Base-by-base conservation (phyloP, 352 stramenopile genomes). In the Globisporangium perplexum region DNA sequence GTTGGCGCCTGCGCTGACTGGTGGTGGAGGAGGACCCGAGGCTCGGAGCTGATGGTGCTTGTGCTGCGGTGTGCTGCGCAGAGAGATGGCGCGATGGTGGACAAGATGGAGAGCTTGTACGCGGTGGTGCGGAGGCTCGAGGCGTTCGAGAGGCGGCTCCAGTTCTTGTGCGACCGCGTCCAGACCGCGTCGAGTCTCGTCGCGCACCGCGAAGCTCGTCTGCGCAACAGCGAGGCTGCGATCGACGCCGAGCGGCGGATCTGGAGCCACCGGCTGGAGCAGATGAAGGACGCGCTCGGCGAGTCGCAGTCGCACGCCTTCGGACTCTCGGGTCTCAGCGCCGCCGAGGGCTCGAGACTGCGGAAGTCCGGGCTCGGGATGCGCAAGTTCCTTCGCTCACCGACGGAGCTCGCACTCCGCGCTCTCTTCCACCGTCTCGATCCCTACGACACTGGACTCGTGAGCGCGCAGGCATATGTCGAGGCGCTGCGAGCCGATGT, bases 171-270 rank as follows among this genome's bases (percentile, higher is more conserved):
- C 26, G 72, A 87, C 15, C 68, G 74, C 2, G 31, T 88, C 5
- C 60, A 67, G 31, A 54, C 74, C 17, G 72, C 72, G n/a, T 60
- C 65, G 48, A 65, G 57, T 2, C 53, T 86, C 3, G 53, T 87
- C 4, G 60, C 65, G 4, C 75, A 87, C 42, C 71, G 75, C 36
- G 72, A 89, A 54, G 72, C 69, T 1, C 62, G 69, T 2, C 43
- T 91, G 14, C 71, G 80, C 1, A 91, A 91, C 48, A 83, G 71
- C 46, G 73, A 89, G 49, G 80, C 80, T 17, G 80, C 77, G 12
- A 63, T 89, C 42, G 69, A 71, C 41, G 68, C 65, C 7, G 69
- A 74, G 47, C 59, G 70, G 15, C 57, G 72, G 20, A 68, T 80
- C 24, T 72, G 67, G 60, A 50, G 47, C 3, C 63, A 72, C 53